Evolutionary conservation across 176 grass and related monocot genomes (phyloP).

Genomic region (Oryza australiensis): DNA sequence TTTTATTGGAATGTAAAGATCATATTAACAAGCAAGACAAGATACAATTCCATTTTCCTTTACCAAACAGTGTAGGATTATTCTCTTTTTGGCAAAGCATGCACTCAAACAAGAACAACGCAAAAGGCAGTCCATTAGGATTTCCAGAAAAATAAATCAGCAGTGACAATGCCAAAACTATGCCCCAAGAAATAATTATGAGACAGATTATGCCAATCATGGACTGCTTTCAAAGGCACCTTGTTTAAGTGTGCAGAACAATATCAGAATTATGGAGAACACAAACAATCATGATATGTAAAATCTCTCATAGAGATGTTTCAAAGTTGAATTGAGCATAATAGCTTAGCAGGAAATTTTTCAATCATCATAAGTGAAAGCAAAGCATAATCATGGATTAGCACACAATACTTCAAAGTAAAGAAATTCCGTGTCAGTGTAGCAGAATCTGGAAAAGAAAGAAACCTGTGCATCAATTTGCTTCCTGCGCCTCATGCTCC

Average conservation of each 20-base stretch:
- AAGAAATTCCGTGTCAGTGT: neutral
- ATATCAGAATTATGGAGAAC: neutral
- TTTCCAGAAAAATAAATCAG: neutral
- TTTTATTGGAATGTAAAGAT: neutral
- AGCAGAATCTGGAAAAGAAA: neutral
- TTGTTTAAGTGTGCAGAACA: neutral
- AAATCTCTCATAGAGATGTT: neutral
- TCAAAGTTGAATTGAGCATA: neutral
- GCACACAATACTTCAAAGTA: neutral
- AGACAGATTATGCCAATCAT: neutral
- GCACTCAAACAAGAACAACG: neutral
- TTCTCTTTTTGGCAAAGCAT: neutral
- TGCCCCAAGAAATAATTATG: neutral
- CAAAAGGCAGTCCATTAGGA: neutral
- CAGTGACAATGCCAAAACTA: neutral
- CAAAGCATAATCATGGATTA: neutral
- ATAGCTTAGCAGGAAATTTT: neutral
- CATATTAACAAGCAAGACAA: slow-evolving; percentile 6
- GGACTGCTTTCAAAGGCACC: neutral
- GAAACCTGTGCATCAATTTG: slow-evolving; percentile 60
- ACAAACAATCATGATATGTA: neutral
- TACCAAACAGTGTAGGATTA: neutral
- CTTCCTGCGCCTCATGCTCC: slow-evolving; percentile 54
- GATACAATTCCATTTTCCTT: neutral
- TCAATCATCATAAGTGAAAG: neutral